Evolutionary conservation across 164 flowering plant species (phyloP), one percentile per base, ranked within the genome.

Genomic region (Brasenia schreberi): DNA sequence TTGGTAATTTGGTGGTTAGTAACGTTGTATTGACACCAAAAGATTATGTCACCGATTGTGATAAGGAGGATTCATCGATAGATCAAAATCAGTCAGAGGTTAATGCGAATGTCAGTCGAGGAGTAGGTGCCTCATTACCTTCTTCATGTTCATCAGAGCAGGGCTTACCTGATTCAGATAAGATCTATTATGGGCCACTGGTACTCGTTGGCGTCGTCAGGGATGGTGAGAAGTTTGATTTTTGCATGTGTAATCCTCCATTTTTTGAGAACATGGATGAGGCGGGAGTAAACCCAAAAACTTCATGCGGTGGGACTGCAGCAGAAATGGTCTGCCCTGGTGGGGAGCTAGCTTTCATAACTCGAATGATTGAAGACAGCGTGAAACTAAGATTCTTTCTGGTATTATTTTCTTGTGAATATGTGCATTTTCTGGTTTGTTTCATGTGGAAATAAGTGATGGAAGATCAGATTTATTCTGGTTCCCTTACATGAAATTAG

Each of bases 181-280:
- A 73, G 43, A 62, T 74, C 52, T 81, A 85, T 65, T 6, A 45
- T 59, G 85, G 82, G 18, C 81, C 84, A 49, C 81, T 83, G 64
- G 63, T 94, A 61, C 93, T 94, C 70, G 45, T 83, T 62, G 90
- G 88, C 42, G 88, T 88, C 16, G 84, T 89, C 42, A 82, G 71
- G 77, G 87, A 87, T 70, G 89, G 78, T 66, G 97, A 94, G 75
- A 77, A 64, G 43, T 91, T 88, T 80, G 97, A 94, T 71, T 94
- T 94, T 71, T 94, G 99, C 77, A 91, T 94, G 97, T 94, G 96
- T 66, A 94, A 94, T 76, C 99, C 99, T 72, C 99, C 99, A 43
- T 94, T 94, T 80, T 94, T 94, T 74, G 90, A 85, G 73, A 79
- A 78, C 72, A 86, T 94, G 73, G 88, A 80, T 63, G 88, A 87